Percentiles rank a stretch among this genome's conserved stretches.
phyloP scores from a whole-genome alignment of 2,329 filamentous ascomycete genomes.

The Diaporthe sp. region DNA sequence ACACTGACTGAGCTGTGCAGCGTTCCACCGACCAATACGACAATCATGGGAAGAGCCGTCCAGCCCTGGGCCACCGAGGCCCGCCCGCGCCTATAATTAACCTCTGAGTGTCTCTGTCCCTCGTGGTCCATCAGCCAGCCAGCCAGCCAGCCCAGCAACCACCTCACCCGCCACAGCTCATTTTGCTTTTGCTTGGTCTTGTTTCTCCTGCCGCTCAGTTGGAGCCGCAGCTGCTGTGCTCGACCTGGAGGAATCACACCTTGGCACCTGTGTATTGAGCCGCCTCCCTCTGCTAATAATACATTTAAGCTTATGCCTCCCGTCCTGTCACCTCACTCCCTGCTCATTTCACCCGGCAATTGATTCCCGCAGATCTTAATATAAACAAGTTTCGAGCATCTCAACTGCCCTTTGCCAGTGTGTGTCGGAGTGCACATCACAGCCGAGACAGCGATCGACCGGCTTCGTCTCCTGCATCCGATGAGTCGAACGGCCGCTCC shows the following conservation, averaged over 20 bases:
- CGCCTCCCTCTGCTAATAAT: constrained; percentile 25
- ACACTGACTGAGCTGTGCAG: not conserved
- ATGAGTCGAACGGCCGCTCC: not conserved
- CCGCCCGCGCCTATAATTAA: constrained; percentile 30
- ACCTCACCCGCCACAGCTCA: not conserved
- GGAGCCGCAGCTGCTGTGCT: not conserved
- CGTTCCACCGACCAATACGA: not conserved
- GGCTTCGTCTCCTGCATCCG: not conserved
- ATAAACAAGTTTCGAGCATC: constrained; percentile 12
- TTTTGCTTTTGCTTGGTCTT: not conserved
- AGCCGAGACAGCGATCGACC: constrained; percentile 15
- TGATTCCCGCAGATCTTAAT: constrained; percentile 18
- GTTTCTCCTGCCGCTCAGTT: not conserved
- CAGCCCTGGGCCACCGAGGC: constrained; percentile 7
- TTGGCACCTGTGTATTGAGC: not conserved
- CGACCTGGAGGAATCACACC: not conserved
- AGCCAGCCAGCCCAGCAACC: not conserved
- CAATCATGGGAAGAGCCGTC: not conserved
- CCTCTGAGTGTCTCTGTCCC: not conserved
- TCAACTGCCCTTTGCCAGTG: not conserved
- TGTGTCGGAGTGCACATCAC: not conserved
- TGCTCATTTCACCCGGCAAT: constrained; percentile 2
- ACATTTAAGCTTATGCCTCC: constrained; percentile 28
- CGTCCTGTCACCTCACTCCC: not conserved
- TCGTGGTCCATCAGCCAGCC: not conserved